phyloP scores from a whole-genome alignment of 2,329 filamentous ascomycete genomes.

The Pleomassaria siparia region DNA sequence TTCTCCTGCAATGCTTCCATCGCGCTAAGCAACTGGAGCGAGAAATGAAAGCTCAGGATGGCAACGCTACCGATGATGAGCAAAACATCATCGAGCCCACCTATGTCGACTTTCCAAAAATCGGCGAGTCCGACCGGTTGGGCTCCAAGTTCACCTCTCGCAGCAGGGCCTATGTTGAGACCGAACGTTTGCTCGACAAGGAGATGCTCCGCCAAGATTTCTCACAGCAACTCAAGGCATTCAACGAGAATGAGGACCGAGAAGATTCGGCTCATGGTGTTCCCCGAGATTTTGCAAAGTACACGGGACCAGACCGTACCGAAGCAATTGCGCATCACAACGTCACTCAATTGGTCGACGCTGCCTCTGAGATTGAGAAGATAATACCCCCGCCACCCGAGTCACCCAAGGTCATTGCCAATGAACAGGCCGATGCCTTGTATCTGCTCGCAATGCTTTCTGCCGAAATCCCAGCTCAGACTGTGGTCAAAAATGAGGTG shows the following conservation, averaged over 20 bases:
- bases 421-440: slow-evolving; percentile 46
- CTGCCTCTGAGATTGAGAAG: slow-evolving; percentile 39
- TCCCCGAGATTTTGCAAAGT: slow-evolving; percentile 43
- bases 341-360: slow-evolving; percentile 36
- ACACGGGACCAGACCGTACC: slow-evolving; percentile 45
- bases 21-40: slow-evolving; percentile 42
- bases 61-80: slow-evolving; percentile 46
- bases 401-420: slow-evolving; percentile 34
- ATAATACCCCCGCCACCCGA: slow-evolving; percentile 21
- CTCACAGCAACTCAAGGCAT: slow-evolving; percentile 21
- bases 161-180: slow-evolving; percentile 44
- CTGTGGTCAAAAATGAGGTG: background rate
- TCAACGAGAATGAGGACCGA: slow-evolving; percentile 34
- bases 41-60: slow-evolving; percentile 35
- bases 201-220: slow-evolving; percentile 28
- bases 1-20: slow-evolving; percentile 41
- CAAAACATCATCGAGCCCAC: slow-evolving; percentile 39
- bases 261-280: slow-evolving; percentile 29
- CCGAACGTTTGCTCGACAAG: slow-evolving; percentile 38
- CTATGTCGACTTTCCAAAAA: slow-evolving; percentile 27
- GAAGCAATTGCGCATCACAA: slow-evolving; percentile 43
- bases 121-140: slow-evolving; percentile 28
- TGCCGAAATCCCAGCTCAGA: slow-evolving; percentile 21
- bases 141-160: slow-evolving; percentile 43
- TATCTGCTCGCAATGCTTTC: slow-evolving; percentile 42